phyloP scores from a whole-genome alignment of 805 yeast species.

The Barnettozyma wickerhamii region DNA sequence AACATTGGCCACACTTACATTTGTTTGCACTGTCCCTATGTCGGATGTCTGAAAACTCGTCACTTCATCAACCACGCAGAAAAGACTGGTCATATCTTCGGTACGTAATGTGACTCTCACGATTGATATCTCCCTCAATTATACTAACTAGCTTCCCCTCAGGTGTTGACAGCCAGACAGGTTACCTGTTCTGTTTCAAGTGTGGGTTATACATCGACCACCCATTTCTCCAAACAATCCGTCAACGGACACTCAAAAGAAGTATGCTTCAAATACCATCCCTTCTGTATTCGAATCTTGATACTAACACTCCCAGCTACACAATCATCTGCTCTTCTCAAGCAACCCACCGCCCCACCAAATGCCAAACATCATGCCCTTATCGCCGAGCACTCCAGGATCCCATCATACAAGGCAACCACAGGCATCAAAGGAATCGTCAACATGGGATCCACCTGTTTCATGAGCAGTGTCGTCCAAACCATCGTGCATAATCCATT shows the following conservation, averaged over 20 bases:
- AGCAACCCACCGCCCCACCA: not conserved
- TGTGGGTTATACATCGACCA: constrained; percentile 73
- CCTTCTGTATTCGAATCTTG: too few species aligned
- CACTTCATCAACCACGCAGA: constrained; percentile 47
- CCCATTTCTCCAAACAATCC: constrained; percentile 47
- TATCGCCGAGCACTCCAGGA: constrained; percentile 30
- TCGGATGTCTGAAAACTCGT: constrained; percentile 57
- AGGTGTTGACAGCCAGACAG: constrained; percentile 58
- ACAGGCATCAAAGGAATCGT: constrained; percentile 86
- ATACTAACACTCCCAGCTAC: not conserved
- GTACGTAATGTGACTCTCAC: constrained; percentile 23
- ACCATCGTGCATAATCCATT: constrained; percentile 87
- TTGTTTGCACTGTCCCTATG: constrained; percentile 75
- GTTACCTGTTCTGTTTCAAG: constrained; percentile 71
- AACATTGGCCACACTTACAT: constrained; percentile 40
- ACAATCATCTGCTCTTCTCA: not conserved
- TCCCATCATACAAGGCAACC: constrained; percentile 43
- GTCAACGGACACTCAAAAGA: constrained; percentile 24
- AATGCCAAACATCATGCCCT: constrained; percentile 25
- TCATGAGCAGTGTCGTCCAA: constrained; percentile 91
- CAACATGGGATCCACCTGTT: constrained; percentile 96
- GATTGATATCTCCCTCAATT: not conserved
- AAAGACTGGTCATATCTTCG: constrained; percentile 48
- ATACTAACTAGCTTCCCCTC: not conserved
- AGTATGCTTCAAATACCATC: constrained; percentile 1